A percentile compares a stretch with the other conserved stretches of the same genome.
These are phyloP conservation scores for Guillardia theta DNA, from an alignment of 78 protist genomes.

Conservation along the genomic window DNA sequence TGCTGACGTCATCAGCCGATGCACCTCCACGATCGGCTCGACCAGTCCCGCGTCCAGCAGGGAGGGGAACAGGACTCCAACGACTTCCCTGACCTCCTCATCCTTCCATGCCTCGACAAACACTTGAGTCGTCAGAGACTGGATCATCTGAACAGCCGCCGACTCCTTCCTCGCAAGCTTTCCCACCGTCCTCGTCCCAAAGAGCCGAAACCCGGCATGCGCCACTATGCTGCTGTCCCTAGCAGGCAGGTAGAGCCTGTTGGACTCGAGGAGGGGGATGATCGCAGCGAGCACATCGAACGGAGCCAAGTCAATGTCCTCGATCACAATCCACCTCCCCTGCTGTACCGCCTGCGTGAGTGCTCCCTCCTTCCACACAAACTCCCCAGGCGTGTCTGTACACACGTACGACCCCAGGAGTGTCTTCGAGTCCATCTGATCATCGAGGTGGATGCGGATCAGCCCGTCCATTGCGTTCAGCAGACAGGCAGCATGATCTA, in stretches of 20 bases:
- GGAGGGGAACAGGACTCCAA: background rate
- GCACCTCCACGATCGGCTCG: background rate
- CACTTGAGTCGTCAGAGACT: background rate
- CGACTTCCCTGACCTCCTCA: background rate
- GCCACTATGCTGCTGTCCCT: slow-evolving; percentile 72
- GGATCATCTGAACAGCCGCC: slow-evolving; percentile 50
- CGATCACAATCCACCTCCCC: slow-evolving; percentile 95
- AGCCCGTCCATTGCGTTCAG: background rate
- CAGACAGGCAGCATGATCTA: background rate
- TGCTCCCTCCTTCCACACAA: slow-evolving; percentile 86
- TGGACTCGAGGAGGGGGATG: slow-evolving; percentile 68
- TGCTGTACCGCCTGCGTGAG: slow-evolving; percentile 30
- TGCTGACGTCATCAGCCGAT: background rate
- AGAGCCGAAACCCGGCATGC: slow-evolving; percentile 82
- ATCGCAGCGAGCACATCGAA: slow-evolving; percentile 77
- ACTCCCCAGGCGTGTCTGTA: slow-evolving; percentile 90
- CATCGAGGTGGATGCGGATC: slow-evolving; percentile 87
- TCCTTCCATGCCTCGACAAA: background rate
- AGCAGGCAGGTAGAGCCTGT: slow-evolving; percentile 46
- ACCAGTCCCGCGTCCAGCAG: background rate
- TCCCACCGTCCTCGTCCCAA: slow-evolving; percentile 69
- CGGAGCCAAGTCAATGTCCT: slow-evolving; percentile 92
- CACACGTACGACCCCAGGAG: slow-evolving; percentile 91
- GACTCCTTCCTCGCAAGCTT: background rate
- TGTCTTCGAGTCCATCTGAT: slow-evolving; percentile 85